phyloP scores from a whole-genome alignment of 164 flowering plant genomes.

The Annona cherimola region DNA sequence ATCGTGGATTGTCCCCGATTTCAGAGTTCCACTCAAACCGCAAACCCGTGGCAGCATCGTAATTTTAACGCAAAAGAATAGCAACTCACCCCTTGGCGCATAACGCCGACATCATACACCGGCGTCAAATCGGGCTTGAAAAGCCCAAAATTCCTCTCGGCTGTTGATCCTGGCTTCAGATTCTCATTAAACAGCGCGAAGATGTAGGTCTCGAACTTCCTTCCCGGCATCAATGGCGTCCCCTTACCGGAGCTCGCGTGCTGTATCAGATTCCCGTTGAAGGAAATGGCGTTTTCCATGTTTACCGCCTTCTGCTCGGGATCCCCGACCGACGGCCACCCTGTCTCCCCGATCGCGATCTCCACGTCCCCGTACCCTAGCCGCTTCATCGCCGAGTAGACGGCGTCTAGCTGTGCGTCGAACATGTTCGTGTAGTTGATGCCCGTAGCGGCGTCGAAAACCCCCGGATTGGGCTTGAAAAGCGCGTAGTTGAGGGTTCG shows the following conservation, averaged over 20 bases:
- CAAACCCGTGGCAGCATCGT: too few relatives aligned
- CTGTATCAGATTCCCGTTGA: conserved; percentile 40
- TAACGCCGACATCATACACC: conserved; percentile 69
- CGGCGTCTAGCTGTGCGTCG: conserved; percentile 69
- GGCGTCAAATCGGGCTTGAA: conserved; percentile 70
- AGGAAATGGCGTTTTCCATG: conserved; percentile 42
- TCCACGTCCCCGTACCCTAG: conserved; percentile 75
- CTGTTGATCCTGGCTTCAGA: conserved; percentile 52
- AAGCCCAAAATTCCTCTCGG: conserved; percentile 80
- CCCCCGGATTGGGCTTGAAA: conserved; percentile 54
- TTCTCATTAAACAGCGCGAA: conserved; percentile 83
- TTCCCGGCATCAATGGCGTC: conserved; percentile 54
- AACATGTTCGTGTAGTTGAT: conserved; percentile 66
- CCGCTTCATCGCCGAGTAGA: conserved; percentile 48
- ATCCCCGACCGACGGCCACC: conserved; percentile 87
- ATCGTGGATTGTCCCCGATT: not conserved
- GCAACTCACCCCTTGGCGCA: conserved; percentile 19
- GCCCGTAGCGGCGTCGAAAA: conserved; percentile 38
- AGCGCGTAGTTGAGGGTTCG: conserved; percentile 40
- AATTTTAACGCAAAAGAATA: too few relatives aligned
- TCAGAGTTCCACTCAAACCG: too few relatives aligned
- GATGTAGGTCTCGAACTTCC: conserved; percentile 52
- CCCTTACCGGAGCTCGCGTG: conserved; percentile 60
- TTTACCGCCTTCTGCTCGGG: conserved; percentile 38
- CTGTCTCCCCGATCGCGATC: conserved; percentile 81